Percentiles rank a stretch among this genome's conserved stretches.
Conservation (phyloP, 1,284 basidiomycete species). For the Ustilago sp. region DNA sequence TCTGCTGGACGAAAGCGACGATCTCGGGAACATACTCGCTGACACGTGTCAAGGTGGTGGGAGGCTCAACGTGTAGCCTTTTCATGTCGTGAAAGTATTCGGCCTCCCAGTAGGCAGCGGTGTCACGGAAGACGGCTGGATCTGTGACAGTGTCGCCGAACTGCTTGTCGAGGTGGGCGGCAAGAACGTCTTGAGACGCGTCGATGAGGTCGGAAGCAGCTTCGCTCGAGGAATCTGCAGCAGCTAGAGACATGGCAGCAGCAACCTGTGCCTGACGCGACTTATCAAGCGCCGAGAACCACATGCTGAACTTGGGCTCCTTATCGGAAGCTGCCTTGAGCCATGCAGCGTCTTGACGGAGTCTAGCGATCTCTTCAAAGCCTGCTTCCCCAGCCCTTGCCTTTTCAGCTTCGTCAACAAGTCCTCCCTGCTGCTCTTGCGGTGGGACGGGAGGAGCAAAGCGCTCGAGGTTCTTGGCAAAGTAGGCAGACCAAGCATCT, state of each 20-base stretch:
- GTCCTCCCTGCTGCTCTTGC: constrained; percentile 50
- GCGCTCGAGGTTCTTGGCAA: constrained; percentile 56
- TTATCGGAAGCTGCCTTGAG: constrained; percentile 47
- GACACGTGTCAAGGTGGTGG: constrained; percentile 92
- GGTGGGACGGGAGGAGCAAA: constrained; percentile 64
- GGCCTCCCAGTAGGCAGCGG: constrained; percentile 90
- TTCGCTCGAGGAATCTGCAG: constrained; percentile 39
- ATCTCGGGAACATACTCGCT: constrained; percentile 98
- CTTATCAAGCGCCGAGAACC: constrained; percentile 60
- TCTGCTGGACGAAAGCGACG: constrained; percentile 85
- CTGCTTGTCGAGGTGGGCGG: constrained; percentile 51
- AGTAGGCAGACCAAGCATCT: constrained; percentile 61
- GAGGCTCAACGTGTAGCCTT: constrained; percentile 84
- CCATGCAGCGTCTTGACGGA: constrained; percentile 57
- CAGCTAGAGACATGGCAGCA: constrained; percentile 60
- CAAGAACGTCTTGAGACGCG: constrained; percentile 64
- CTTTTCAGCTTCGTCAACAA: constrained; percentile 43
- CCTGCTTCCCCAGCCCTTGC: constrained; percentile 59
- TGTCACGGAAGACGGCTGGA: constrained; percentile 83
- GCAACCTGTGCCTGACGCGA: constrained; percentile 64
- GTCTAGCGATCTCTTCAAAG: constrained; percentile 60
- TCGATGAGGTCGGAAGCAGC: constrained; percentile 54
- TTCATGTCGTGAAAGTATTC: constrained; percentile 94
- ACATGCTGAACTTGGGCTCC: constrained; percentile 67
- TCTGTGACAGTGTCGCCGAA: constrained; percentile 82